A percentile compares a stretch with the other conserved stretches of the same genome.
These are phyloP conservation scores for Colletotrichum cereale DNA, from an alignment of 2,329 filamentous ascomycete species.

Conservation along the genomic window DNA sequence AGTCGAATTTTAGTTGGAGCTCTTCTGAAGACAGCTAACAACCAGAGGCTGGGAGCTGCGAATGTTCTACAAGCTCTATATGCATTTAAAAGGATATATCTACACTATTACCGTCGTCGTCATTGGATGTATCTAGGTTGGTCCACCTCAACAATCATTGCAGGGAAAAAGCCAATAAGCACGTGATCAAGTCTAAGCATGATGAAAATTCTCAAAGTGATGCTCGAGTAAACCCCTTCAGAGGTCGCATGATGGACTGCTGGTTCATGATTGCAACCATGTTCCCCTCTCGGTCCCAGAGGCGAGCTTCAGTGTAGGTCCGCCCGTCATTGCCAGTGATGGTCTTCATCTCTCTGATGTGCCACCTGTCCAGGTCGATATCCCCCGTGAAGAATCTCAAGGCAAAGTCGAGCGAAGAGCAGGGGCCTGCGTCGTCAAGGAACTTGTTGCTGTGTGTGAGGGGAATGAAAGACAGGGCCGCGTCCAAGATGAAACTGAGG, in stretches of 20 bases:
- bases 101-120: background rate
- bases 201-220: background rate
- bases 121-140: background rate
- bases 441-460: slow-evolving; percentile 57
- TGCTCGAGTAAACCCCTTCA: slow-evolving; percentile 8
- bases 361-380: slow-evolving; percentile 56
- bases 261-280: slow-evolving; percentile 63
- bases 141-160: background rate
- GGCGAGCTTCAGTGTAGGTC: slow-evolving; percentile 57
- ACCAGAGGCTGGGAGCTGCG: background rate
- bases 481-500: slow-evolving; percentile 60
- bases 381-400: slow-evolving; percentile 56
- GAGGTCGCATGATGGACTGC: slow-evolving; percentile 54
- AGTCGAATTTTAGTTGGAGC: background rate
- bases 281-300: slow-evolving; percentile 59
- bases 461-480: slow-evolving; percentile 57
- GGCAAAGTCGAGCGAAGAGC: slow-evolving; percentile 63
- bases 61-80: background rate
- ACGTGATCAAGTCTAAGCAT: background rate
- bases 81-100: background rate
- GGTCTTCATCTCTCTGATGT: slow-evolving; percentile 56
- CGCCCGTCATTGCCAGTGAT: slow-evolving; percentile 54
- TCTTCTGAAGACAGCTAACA: background rate
- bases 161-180: background rate
- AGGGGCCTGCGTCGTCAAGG: slow-evolving; percentile 58